phyloP scores from a whole-genome alignment of 495 filamentous ascomycete genomes.

The Penicillium pancosmium region DNA sequence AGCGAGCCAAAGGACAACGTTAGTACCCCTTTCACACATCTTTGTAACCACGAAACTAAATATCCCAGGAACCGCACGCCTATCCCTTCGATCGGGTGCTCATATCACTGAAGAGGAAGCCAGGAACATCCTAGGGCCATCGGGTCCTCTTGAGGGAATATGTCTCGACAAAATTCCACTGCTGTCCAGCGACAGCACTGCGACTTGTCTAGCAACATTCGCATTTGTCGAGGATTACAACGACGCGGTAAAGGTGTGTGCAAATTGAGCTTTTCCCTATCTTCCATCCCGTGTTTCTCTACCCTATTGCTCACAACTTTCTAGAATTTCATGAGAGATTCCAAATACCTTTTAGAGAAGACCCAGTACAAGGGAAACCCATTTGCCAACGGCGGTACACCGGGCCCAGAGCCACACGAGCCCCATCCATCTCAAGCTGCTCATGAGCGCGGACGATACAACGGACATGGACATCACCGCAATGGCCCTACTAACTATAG shows the following conservation, averaged over 20 bases:
- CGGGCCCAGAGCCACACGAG: not conserved
- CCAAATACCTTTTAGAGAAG: slow-evolving; percentile 11
- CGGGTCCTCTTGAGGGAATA: slow-evolving; percentile 17
- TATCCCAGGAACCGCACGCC: slow-evolving; percentile 20
- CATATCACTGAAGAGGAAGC: slow-evolving; percentile 13
- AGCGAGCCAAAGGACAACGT: slow-evolving; percentile 25
- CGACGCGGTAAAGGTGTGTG: slow-evolving; percentile 26
- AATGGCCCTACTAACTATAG: not conserved
- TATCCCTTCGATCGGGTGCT: slow-evolving; percentile 19
- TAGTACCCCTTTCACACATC: not conserved
- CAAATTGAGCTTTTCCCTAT: not conserved
- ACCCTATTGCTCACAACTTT: not conserved
- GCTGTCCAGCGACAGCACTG: slow-evolving; percentile 3
- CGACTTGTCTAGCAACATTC: slow-evolving; percentile 23
- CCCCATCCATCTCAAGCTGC: not conserved
- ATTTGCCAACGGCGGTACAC: not conserved
- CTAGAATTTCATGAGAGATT: slow-evolving; percentile 21
- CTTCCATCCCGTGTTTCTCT: not conserved
- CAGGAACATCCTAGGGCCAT: not conserved
- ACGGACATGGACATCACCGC: not conserved
- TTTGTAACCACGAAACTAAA: slow-evolving; percentile 2
- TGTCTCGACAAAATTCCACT: not conserved
- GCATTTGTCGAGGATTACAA: slow-evolving; percentile 26
- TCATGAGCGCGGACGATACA: not conserved
- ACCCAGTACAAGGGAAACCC: not conserved